Evolutionary conservation across 306 rosid genomes (phyloP).

Genomic region (Ormosia emarginata): DNA sequence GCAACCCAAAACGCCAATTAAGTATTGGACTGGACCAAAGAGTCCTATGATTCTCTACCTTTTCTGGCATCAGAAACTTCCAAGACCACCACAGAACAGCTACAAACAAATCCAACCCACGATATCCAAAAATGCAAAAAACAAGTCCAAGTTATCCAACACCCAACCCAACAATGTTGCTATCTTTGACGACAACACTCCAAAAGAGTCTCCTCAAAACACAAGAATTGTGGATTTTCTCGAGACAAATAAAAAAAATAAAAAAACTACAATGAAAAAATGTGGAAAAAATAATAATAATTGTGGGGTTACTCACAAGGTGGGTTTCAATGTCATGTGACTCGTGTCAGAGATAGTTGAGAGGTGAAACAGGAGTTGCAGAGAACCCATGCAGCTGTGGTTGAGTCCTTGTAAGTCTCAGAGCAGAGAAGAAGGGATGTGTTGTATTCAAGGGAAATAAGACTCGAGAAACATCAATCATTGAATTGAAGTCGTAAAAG

Average conservation of each 20-base stretch:
- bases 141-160: neutral
- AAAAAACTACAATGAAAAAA: neutral
- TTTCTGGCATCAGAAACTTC: slow-evolving; percentile 60
- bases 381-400: neutral
- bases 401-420: neutral
- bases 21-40: slow-evolving; percentile 33
- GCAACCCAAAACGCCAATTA: slow-evolving; percentile 61
- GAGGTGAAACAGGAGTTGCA: neutral
- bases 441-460: no score
- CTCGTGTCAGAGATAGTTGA: neutral
- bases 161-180: slow-evolving; percentile 2
- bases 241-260: neutral
- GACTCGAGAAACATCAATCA: no score
- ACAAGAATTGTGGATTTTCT: neutral
- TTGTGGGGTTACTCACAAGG: slow-evolving; percentile 3
- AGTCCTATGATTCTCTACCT: slow-evolving; percentile 46
- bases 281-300: no score
- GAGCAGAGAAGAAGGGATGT: neutral
- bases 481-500: no score
- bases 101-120: slow-evolving; percentile 28
- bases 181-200: slow-evolving; percentile 23
- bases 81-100: neutral
- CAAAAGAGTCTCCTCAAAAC: neutral
- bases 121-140: neutral
- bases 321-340: neutral